Conservation (phyloP, 2,329 filamentous ascomycete species). For the Paracoccidioides lutzii region DNA sequence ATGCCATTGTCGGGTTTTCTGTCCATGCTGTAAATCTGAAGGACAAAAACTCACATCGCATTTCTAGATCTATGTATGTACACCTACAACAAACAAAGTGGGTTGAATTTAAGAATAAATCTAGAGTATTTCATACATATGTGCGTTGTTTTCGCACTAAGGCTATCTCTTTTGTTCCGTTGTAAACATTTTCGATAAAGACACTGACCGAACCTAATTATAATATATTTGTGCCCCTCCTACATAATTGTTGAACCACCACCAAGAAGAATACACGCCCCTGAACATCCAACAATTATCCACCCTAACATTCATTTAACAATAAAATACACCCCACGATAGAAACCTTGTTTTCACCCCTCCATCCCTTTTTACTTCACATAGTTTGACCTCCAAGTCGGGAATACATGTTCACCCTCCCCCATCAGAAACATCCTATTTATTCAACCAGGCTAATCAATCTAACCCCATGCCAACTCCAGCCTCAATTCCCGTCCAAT, state of each 20-base stretch:
- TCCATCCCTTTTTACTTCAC: neutral
- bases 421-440: neutral
- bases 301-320: neutral
- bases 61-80: no score
- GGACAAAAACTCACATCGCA: no score
- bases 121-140: no score
- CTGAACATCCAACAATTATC: neutral
- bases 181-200: no score
- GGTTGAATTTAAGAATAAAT: no score
- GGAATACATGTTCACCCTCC: neutral
- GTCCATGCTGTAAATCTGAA: no score
- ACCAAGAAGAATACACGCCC: neutral
- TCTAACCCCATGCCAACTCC: neutral
- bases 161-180: no score
- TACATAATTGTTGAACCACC: neutral
- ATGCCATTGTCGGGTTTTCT: no score
- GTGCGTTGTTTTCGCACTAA: no score
- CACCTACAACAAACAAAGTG: no score
- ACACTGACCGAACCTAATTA: no score
- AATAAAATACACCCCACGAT: neutral
- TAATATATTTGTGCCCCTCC: neutral
- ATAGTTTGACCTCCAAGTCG: no score
- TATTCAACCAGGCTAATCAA: neutral
- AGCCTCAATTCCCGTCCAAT: conserved; percentile 22
- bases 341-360: neutral